Evolutionary conservation across 2,329 filamentous ascomycete species (phyloP).

Genomic region (Drechslerella coelobrocha): DNA sequence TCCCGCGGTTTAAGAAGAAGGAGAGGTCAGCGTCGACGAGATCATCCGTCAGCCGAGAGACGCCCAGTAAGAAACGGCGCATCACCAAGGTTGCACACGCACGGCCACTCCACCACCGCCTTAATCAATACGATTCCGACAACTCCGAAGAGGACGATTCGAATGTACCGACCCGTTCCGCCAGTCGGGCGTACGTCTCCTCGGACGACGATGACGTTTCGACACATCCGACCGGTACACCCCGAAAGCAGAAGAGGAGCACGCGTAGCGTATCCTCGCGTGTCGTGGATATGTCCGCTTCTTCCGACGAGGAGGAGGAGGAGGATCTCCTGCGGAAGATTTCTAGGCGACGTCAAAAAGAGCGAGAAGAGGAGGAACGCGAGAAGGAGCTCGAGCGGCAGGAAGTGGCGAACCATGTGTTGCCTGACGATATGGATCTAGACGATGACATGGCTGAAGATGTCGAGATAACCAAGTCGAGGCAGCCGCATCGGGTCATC

Average conservation of each 20-base stretch:
- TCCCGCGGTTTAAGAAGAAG: conserved; percentile 75
- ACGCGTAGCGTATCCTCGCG: conserved; percentile 79
- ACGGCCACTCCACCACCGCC: conserved; percentile 79
- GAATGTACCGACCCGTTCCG: conserved; percentile 47
- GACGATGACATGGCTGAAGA: conserved; percentile 67
- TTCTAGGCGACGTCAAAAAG: conserved; percentile 35
- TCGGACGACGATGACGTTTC: conserved; percentile 40
- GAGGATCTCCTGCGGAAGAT: conserved; percentile 30
- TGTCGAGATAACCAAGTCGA: conserved; percentile 53
- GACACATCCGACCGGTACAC: conserved; percentile 14
- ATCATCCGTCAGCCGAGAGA: conserved; percentile 65
- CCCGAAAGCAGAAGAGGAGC: conserved; percentile 81
- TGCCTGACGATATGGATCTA: conserved; percentile 62
- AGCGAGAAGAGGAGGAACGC: conserved; percentile 39
- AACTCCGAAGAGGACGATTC: conserved; percentile 67
- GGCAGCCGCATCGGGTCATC: conserved; percentile 18
- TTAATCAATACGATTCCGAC: conserved; percentile 75
- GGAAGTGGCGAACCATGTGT: neutral
- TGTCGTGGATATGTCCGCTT: conserved; percentile 65
- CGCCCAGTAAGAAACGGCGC: conserved; percentile 60
- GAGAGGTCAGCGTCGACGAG: conserved; percentile 66
- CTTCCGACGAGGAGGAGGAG: conserved; percentile 54
- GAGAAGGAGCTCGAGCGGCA: conserved; percentile 13
- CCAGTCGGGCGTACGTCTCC: conserved; percentile 36
- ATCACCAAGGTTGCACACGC: conserved; percentile 68